Conservation (phyloP, 495 filamentous ascomycete genomes). For the Hypoxylon rickii region DNA sequence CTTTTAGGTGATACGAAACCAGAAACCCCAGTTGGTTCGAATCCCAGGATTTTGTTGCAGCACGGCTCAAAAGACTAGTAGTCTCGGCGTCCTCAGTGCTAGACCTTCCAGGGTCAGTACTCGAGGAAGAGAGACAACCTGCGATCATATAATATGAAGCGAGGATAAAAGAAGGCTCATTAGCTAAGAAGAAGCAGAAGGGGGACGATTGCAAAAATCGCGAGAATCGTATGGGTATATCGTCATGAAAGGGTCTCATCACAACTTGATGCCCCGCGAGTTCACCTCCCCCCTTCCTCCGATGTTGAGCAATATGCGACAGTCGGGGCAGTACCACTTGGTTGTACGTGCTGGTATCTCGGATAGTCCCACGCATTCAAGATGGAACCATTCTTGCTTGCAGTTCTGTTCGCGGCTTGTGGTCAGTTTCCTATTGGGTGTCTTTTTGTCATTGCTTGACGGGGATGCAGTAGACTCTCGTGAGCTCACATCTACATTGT, state of each 20-base stretch:
- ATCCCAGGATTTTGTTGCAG: too few relatives aligned
- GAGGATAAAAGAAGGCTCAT: neutral
- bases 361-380: constrained; percentile 80
- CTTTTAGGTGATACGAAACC: too few relatives aligned
- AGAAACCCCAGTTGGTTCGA: too few relatives aligned
- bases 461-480: constrained; percentile 23
- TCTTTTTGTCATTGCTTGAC: constrained; percentile 7
- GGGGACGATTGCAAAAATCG: neutral
- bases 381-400: constrained; percentile 89
- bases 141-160: neutral
- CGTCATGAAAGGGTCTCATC: too few relatives aligned
- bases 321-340: constrained; percentile 96
- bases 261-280: constrained; percentile 57
- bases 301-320: constrained; percentile 68
- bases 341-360: constrained; percentile 75
- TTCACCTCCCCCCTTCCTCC: constrained; percentile 60
- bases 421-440: constrained; percentile 24
- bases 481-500: constrained; percentile 79
- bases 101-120: too few relatives aligned
- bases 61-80: too few relatives aligned
- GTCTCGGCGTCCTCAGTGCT: too few relatives aligned
- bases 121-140: neutral
- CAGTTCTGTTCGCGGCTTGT: constrained; percentile 55
- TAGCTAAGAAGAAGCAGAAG: neutral
- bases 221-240: neutral